Base-by-base conservation (phyloP, 108 stramenopile species). In the Chaetoceros muelleri region DNA sequence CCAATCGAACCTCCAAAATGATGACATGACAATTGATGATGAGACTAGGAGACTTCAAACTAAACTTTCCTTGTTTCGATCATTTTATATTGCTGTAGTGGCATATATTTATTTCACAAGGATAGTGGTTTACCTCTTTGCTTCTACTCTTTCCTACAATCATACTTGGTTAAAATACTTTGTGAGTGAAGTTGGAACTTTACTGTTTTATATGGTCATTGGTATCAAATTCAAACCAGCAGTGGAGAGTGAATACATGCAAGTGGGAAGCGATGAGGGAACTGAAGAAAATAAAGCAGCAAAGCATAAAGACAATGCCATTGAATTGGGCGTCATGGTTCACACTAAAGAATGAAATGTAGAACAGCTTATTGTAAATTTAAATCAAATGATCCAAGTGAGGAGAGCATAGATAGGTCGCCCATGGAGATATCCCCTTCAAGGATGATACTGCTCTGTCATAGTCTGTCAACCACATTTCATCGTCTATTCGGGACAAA, bases 21-120 rank as follows among this genome's bases (percentile, higher is more conserved):
- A 40, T 13, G 8, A 40, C 8, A 13, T 13, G 5, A 10, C 34
- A 13, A 10, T 13, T 5, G 34, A 40, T 40, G 60, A 52, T n/a
- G 68, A 78, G 46, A 75, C 67, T 26, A 54, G 65, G 23, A 29
- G 47, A 23, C 82, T 65, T 24, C 53, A 95, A 31, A 53, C 62
- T 21, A 93, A 95, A 53, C 79, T 98, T 19, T 77, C 78, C 44
- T 75, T 90, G 20, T 99, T 99, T 64, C 89, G 94, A 46, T 73
- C 78, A 25, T 98, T 99, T 65, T 99, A 98, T 65, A 47, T 95
- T 0, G 55, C 97, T 51, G 95, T 96, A 19, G 79, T 98, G 26
- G 78, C 69, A 0, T 99, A 98, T 61, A 80, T 99, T 48, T 99
- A 99, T 66, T 82, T 90, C 57, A 98, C 98, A 20, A 81, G 98